Evolutionary conservation across 2,329 filamentous ascomycete genomes (phyloP).

Genomic region (Colletotrichum caudatum): DNA sequence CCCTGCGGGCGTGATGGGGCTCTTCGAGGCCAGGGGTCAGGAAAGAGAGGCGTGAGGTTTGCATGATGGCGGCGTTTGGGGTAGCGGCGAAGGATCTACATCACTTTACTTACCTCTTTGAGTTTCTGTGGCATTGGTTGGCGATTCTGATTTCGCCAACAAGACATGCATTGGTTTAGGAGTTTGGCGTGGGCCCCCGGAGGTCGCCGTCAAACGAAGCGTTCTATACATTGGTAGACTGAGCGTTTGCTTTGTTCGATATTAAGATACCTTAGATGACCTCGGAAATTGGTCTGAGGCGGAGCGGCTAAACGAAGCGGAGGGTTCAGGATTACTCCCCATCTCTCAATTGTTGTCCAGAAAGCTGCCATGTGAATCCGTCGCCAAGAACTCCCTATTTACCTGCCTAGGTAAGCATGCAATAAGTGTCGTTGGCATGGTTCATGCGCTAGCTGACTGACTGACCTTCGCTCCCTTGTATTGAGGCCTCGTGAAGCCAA

Average conservation of each 20-base stretch:
- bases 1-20: conserved; percentile 15
- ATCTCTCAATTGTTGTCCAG: neutral
- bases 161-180: conserved; percentile 5
- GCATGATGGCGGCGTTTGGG: conserved; percentile 38
- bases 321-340: neutral
- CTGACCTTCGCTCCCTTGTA: no score
- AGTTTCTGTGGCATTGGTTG: conserved; percentile 27
- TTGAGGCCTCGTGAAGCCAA: no score
- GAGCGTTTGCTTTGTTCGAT: conserved; percentile 34
- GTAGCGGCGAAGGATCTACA: conserved; percentile 27
- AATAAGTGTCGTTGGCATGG: no score
- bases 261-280: conserved; percentile 38
- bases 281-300: conserved; percentile 6
- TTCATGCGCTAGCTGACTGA: no score
- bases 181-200: conserved; percentile 8
- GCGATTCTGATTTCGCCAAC: conserved; percentile 12
- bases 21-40: neutral
- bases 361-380: neutral
- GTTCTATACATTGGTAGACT: conserved; percentile 26
- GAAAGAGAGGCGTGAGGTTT: neutral
- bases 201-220: neutral
- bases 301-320: neutral
- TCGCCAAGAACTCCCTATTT: neutral
- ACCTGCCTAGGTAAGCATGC: no score
- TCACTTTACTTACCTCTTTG: conserved; percentile 3